A percentile compares a stretch with the other conserved stretches of the same genome.
phyloP scores from a whole-genome alignment of 106 monocot genomes.

The Triglochin maritima region DNA sequence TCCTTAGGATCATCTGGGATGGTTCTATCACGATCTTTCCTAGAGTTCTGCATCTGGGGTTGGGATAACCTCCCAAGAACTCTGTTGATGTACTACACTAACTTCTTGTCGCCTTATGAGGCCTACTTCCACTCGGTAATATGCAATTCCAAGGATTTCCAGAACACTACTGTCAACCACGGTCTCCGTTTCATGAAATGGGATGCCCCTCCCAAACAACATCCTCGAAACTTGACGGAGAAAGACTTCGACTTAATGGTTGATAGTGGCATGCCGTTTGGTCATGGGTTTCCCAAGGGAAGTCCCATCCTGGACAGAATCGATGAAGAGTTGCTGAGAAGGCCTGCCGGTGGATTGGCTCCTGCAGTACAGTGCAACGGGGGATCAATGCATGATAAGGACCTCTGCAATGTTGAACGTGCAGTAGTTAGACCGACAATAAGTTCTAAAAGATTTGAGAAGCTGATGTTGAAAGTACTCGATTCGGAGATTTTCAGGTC shows the following conservation, averaged over 20 bases:
- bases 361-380: slow-evolving; percentile 70
- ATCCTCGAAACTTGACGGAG: slow-evolving; percentile 39
- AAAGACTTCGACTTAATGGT: slow-evolving; percentile 55
- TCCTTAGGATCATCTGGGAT: slow-evolving; percentile 78
- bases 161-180: slow-evolving; percentile 76
- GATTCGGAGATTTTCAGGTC: slow-evolving; percentile 59
- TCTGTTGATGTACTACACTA: slow-evolving; percentile 81
- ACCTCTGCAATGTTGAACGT: slow-evolving; percentile 28
- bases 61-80: slow-evolving; percentile 98
- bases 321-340: slow-evolving; percentile 44
- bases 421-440: slow-evolving; percentile 31
- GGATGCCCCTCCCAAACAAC: slow-evolving; percentile 47
- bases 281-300: slow-evolving; percentile 24
- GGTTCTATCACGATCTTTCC: slow-evolving; percentile 46
- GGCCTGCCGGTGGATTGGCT: slow-evolving; percentile 17
- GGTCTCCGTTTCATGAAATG: slow-evolving; percentile 57
- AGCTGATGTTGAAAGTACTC: slow-evolving; percentile 46
- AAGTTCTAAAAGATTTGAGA: slow-evolving; percentile 51
- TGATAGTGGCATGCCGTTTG: slow-evolving; percentile 68
- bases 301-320: slow-evolving; percentile 54
- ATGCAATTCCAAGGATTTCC: slow-evolving; percentile 83
- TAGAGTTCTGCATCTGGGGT: slow-evolving; percentile 81
- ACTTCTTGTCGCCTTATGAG: slow-evolving; percentile 64
- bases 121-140: slow-evolving; percentile 91
- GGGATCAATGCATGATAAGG: slow-evolving; percentile 9